Percentiles rank a stretch among this genome's conserved stretches.
phyloP scores from a whole-genome alignment of 495 filamentous ascomycete species.

The Penicillium canariense region DNA sequence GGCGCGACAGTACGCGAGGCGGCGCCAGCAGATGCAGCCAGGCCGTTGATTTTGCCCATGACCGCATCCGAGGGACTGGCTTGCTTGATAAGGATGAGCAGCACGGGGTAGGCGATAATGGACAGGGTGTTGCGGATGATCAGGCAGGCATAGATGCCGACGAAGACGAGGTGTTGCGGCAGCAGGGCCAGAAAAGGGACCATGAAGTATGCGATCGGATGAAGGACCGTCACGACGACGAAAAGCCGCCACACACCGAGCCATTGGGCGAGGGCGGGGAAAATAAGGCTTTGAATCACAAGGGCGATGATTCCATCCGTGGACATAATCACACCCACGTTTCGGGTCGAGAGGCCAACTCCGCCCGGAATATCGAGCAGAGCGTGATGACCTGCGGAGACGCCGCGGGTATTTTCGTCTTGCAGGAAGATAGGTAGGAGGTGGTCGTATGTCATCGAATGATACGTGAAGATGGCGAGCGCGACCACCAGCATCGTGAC shows the following conservation, averaged over 20 bases:
- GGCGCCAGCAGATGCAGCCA: conserved; percentile 75
- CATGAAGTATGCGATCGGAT: conserved; percentile 73
- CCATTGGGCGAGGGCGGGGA: conserved; percentile 66
- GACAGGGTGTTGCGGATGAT: conserved; percentile 70
- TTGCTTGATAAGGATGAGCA: conserved; percentile 83
- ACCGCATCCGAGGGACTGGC: conserved; percentile 64
- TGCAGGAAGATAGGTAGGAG: conserved; percentile 82
- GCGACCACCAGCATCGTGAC: conserved; percentile 69
- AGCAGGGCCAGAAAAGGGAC: conserved; percentile 67
- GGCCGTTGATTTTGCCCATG: conserved; percentile 77
- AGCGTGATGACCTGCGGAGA: conserved; percentile 25
- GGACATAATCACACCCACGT: conserved; percentile 76
- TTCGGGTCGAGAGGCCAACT: conserved; percentile 66
- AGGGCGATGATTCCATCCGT: conserved; percentile 77
- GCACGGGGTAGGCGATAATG: conserved; percentile 73
- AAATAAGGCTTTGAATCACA: conserved; percentile 72
- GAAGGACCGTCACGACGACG: conserved; percentile 67
- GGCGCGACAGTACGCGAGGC: conserved; percentile 74
- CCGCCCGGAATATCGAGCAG: conserved; percentile 67
- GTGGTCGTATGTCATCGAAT: conserved; percentile 85
- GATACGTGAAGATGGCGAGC: conserved; percentile 80
- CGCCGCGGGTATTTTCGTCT: conserved; percentile 50
- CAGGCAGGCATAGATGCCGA: conserved; percentile 72
- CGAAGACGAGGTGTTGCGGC: conserved; percentile 54
- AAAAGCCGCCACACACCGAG: conserved; percentile 76